These are phyloP conservation scores for Ganoderma multipileum DNA, from an alignment of 1,284 basidiomycete genomes.

Conservation along the genomic window DNA sequence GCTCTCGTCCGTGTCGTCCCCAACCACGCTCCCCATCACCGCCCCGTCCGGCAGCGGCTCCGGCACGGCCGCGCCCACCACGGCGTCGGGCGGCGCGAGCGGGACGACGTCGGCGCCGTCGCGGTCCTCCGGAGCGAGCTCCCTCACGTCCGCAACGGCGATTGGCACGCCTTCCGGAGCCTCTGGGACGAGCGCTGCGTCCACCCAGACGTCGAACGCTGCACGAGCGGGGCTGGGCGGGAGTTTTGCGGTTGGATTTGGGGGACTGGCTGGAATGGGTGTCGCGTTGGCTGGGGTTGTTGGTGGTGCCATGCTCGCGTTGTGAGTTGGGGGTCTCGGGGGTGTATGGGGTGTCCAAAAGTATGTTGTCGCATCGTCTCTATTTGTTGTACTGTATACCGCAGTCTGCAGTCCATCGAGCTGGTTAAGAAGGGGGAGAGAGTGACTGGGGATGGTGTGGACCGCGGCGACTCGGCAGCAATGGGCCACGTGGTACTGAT, in stretches of 20 bases:
- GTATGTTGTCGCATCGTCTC: neutral
- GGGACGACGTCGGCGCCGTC: neutral
- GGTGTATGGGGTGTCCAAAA: neutral
- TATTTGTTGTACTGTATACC: neutral
- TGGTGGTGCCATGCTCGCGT: neutral
- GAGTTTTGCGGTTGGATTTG: neutral
- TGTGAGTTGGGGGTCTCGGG: neutral
- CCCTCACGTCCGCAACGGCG: neutral
- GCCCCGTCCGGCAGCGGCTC: neutral
- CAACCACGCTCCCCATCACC: constrained; percentile 1
- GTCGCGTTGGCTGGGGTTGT: neutral
- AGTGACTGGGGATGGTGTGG: neutral
- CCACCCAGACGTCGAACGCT: neutral
- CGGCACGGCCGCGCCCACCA: neutral
- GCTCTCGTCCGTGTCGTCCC: neutral
- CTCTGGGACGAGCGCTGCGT: neutral
- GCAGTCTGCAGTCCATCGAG: neutral
- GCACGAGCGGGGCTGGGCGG: neutral
- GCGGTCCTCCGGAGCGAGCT: neutral
- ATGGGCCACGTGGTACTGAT: neutral
- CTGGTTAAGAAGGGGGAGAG: neutral
- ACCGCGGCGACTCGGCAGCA: neutral
- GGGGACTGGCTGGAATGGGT: neutral
- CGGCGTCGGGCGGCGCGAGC: neutral
- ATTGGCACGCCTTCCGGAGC: neutral